These are phyloP conservation scores for Colletotrichum chlorophyti DNA, from an alignment of 2,329 filamentous ascomycete genomes.

Conservation along the genomic window DNA sequence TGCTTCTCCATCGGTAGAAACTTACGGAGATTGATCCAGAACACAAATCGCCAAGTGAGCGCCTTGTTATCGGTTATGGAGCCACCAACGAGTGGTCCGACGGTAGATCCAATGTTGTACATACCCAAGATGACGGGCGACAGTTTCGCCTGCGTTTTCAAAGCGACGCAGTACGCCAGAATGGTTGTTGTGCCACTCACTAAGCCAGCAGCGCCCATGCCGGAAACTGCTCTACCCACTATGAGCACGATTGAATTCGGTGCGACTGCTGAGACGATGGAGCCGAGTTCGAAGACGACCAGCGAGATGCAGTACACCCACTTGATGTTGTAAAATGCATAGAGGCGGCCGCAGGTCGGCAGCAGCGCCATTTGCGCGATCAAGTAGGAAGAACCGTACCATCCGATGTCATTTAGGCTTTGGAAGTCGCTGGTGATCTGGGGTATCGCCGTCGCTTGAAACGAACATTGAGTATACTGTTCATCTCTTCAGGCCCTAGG, in stretches of 20 bases:
- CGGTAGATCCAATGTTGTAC: neutral
- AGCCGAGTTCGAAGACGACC: conserved; percentile 35
- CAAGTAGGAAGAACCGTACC: conserved; percentile 38
- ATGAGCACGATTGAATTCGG: conserved; percentile 28
- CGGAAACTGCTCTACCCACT: conserved; percentile 28
- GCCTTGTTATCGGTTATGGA: neutral
- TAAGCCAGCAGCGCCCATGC: conserved; percentile 26
- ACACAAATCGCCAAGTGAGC: neutral
- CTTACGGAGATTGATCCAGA: neutral
- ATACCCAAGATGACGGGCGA: neutral
- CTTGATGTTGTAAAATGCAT: conserved; percentile 39
- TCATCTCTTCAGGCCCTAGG: neutral
- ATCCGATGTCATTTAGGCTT: conserved; percentile 44
- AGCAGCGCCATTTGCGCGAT: conserved; percentile 35
- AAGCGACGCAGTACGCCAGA: neutral
- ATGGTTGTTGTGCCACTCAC: conserved; percentile 9
- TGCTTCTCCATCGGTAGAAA: neutral
- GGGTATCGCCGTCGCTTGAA: conserved; percentile 33
- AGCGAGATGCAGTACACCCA: conserved; percentile 35
- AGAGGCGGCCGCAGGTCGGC: conserved; percentile 38
- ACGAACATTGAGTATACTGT: neutral
- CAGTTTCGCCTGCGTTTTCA: neutral
- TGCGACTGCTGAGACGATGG: conserved; percentile 32
- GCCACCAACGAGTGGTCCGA: neutral
- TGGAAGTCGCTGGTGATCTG: conserved; percentile 38